phyloP scores from a whole-genome alignment of 2,329 filamentous ascomycete genomes.

The Sporothrix brunneoviolacea region DNA sequence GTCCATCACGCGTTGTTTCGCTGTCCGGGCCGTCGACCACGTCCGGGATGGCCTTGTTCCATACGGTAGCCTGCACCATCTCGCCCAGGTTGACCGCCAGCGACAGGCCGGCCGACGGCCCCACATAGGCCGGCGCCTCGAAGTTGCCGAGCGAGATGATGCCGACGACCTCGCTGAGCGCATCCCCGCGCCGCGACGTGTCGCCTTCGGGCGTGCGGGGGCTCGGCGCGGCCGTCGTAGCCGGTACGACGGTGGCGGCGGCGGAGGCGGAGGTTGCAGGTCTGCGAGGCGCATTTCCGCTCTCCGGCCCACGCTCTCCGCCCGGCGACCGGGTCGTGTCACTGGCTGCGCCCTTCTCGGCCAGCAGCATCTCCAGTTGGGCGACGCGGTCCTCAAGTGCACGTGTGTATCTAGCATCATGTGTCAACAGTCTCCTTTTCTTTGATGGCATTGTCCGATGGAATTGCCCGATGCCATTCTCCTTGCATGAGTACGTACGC shows the following conservation, averaged over 20 bases:
- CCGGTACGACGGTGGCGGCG: not conserved
- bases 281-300: not conserved
- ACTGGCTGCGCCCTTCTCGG: not conserved
- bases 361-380: slow-evolving; percentile 4
- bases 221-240: not conserved
- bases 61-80: slow-evolving; percentile 48
- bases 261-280: not conserved
- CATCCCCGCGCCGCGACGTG: not conserved
- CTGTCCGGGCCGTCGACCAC: not conserved
- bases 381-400: slow-evolving; percentile 8
- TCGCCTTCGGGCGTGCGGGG: not conserved
- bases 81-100: slow-evolving; percentile 43
- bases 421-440: no score
- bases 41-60: slow-evolving; percentile 39
- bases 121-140: slow-evolving; percentile 11
- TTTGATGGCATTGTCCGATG: not conserved
- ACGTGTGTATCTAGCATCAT: not conserved
- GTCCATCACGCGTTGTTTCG: not conserved
- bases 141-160: slow-evolving; percentile 12
- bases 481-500: not conserved
- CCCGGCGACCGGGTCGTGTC: not conserved
- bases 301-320: not conserved
- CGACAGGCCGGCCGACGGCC: slow-evolving; percentile 10
- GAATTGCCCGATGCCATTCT: not conserved
- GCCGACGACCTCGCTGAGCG: slow-evolving; percentile 10